Base-by-base conservation (phyloP, 1,284 basidiomycete species). In the Gomphus bonarii region DNA sequence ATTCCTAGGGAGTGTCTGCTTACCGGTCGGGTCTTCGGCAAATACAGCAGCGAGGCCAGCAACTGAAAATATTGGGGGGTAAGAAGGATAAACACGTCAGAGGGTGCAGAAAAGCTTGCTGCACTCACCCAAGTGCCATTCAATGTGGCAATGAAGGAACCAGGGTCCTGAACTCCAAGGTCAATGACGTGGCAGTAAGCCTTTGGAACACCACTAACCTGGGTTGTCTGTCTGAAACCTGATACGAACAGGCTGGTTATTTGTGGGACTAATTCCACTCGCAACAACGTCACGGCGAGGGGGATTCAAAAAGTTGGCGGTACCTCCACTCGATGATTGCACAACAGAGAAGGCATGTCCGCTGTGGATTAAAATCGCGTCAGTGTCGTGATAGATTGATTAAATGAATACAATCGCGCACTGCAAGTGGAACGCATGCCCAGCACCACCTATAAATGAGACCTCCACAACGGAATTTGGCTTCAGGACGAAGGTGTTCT, bases 231-330 rank as follows among this genome's bases (percentile, higher is more conserved):
- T 58, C 22, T 9, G 18, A 28, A 58, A 58, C 30, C 56, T 51
- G 33, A 58, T 51, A 14, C 50, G 38, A 8, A 47, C 18, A 16
- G 51, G 20, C 33, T 50, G 50, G 30, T 36, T 36, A 30, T 58
- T 53, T 3, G 20, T 67, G 1, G 60, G 51, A 25, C 58, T 54
- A 35, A 53, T 58, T 33, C 67, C 67, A 59, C 67, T 66, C 60
- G 55, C 66, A 22, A 74, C 70, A 9, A 64, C 63, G 60, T 74
- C 73, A 28, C 73, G 69, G 30, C 66, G 63, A 16, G 69, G 62
- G 38, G 77, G 77, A 57, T 77, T 65, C 11, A 62, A 63, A 58
- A 52, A 59, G 42, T 59, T 59, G 12, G 38, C n/a, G 18, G 28
- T 16, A 6, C 46, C 48, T 9, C 58, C 58, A 33, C 50, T 46